Base-by-base conservation (phyloP, 2,329 filamentous ascomycete genomes). In the Clarireedia monteithiana region DNA sequence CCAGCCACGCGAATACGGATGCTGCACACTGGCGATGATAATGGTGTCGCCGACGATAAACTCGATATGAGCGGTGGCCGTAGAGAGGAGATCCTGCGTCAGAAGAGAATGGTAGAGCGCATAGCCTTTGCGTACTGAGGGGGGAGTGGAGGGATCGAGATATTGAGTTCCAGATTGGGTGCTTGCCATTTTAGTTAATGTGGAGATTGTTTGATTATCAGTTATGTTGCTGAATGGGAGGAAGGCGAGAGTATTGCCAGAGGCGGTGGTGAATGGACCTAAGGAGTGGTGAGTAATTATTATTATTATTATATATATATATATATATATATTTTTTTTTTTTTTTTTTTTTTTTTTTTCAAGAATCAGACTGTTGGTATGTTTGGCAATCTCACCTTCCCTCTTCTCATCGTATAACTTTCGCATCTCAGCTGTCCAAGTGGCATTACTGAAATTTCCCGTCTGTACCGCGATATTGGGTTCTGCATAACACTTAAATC, bases 1-100 rank as follows among this genome's bases (percentile, higher is more conserved):
- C 39, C 72, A 72, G 2, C 82, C 82, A 0, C 79, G 75, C 1
- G 78, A 80, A 64, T 81, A 77, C 0, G 82, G 59, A 24, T 57
- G 82, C 59, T 79, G 78, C 0, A 59, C 34, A 24, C 48, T 50
- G 6, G 56, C 51, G 39, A 23, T 42, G 15, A 44, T 53, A n/a
- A 15, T 23, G 3, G 6, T 30, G 4, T 57, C 55, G 26, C 50
- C 39, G 3, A 48, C 20, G n/a, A 54, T 54, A 2, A 57, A 24
- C 14, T 55, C 55, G 17, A 57, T 12, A 27, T 48, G 45, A 1
- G 36, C 27, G 7, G 46, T 54, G 2, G 45, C 20, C 17, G 39
- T 49, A n/a, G 36, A 44, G 23, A 38, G 15, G 3, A 55, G 39
- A 17, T 45, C 40, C 3, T 39, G 20, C 1, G 46, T 44, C 15